Evolutionary conservation across 495 filamentous ascomycete genomes (phyloP).

Genomic region (Chaetomidium leptoderma): DNA sequence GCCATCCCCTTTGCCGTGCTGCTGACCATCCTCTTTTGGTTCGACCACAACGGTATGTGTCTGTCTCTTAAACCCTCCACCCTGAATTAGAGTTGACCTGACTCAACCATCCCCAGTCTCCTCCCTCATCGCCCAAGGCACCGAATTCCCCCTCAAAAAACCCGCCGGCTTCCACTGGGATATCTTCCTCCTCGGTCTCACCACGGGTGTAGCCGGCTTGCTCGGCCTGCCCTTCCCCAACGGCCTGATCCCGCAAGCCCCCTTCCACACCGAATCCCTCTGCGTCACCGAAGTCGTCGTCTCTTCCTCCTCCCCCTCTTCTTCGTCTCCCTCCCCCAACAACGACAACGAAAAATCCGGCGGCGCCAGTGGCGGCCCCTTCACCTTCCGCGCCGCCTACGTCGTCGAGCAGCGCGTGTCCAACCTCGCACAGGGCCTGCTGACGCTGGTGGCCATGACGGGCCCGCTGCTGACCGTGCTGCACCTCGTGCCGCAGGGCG

Average conservation of each 20-base stretch:
- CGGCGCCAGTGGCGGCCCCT: conserved; percentile 45
- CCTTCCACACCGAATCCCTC: conserved; percentile 83
- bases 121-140: conserved; percentile 85
- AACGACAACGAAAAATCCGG: background rate
- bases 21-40: conserved; percentile 86
- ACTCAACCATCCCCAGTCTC: conserved; percentile 52
- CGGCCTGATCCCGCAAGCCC: conserved; percentile 87
- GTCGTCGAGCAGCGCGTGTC: conserved; percentile 90
- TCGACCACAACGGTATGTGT: conserved; percentile 76
- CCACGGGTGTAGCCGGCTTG: conserved; percentile 77
- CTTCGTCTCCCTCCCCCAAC: background rate
- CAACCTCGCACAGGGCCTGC: conserved; percentile 77
- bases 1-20: conserved; percentile 85
- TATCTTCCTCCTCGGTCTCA: conserved; percentile 83
- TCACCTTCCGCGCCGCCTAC: conserved; percentile 57
- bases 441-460: conserved; percentile 83
- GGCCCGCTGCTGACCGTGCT: conserved; percentile 79
- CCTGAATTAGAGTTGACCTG: background rate
- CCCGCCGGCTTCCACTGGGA: conserved; percentile 97
- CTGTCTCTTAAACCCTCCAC: background rate
- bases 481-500: conserved; percentile 79
- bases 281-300: conserved; percentile 66
- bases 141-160: conserved; percentile 85
- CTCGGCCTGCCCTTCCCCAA: conserved; percentile 89
- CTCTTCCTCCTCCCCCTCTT: conserved; percentile 2